Base-by-base conservation (phyloP, 352 stramenopile genomes). In the Phytophthora boehmeriae region DNA sequence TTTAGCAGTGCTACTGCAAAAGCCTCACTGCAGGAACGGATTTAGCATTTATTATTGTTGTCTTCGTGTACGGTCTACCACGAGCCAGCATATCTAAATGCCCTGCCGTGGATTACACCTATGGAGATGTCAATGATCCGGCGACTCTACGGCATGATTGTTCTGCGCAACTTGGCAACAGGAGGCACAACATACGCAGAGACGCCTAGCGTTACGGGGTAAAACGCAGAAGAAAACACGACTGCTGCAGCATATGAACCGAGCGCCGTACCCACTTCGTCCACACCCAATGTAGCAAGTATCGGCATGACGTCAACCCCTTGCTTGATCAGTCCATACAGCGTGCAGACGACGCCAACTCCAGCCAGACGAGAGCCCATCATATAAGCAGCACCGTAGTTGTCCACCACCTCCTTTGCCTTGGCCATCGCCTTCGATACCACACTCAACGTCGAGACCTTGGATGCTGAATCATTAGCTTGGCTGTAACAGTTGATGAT, bases 371-470 rank as follows among this genome's bases (percentile, higher is more conserved):
- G 87, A 32, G 88, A 93, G 43, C 85, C 83, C 73, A 96, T 93
- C 83, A 96, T 94, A 71, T 96, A 96, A 11, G 85, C 81, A 0
- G 88, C 88, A 30, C 88, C 88, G 63, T 96, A 96, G 59, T 81
- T 90, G 79, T 96, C 83, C 8, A 96, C 76, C 17, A 95, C 78
- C 47, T 81, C 70, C 47, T 80, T 91, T 28, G 84, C 73, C 48
- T 73, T 87, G n/a, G 71, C 75, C 82, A 92, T 87, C 1, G 79
- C 75, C 54, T 81, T 89, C 39, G 77, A 44, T 34, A 95, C 48
- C 5, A 92, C 53, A 44, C 75, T 75, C 8, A 77, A 56, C 16
- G 46, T 59, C 6, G 66, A 52, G 10, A 65, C 23, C 22, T 57
- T 49, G 2, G 39, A 38, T 1, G 59, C 43, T 8, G 66, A 64